A percentile compares a stretch with the other conserved stretches of the same genome.
Evolutionary conservation across 2,329 filamentous ascomycete species (phyloP).

Genomic region (Penicillium paneum): DNA sequence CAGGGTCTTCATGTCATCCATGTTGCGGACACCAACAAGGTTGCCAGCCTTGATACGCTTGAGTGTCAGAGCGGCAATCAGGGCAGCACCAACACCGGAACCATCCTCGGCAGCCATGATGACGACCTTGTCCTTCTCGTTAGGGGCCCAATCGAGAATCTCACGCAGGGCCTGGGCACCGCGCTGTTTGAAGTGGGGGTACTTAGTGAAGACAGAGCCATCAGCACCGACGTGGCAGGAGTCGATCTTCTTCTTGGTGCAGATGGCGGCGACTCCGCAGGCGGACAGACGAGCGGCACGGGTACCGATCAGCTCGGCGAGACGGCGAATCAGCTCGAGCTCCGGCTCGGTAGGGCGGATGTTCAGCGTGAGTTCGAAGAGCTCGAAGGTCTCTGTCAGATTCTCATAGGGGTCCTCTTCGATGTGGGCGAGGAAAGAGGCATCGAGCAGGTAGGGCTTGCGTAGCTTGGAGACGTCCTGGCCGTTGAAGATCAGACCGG

Average conservation of each 20-base stretch:
- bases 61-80: slow-evolving; percentile 75
- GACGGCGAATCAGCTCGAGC: slow-evolving; percentile 81
- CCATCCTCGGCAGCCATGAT: slow-evolving; percentile 91
- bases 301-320: slow-evolving; percentile 91
- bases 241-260: slow-evolving; percentile 89
- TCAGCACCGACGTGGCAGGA: slow-evolving; percentile 93
- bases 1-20: slow-evolving; percentile 37
- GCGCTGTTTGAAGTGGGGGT: slow-evolving; percentile 94
- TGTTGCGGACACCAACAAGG: slow-evolving; percentile 55
- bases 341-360: slow-evolving; percentile 71
- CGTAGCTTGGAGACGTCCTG: slow-evolving; percentile 78
- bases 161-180: slow-evolving; percentile 86
- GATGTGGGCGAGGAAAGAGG: slow-evolving; percentile 87
- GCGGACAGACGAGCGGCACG: slow-evolving; percentile 88
- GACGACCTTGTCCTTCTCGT: slow-evolving; percentile 82
- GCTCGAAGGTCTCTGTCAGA: slow-evolving; percentile 78
- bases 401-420: slow-evolving; percentile 98
- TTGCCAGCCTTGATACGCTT: slow-evolving; percentile 62
- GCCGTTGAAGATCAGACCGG: slow-evolving; percentile 72
- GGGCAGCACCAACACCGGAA: slow-evolving; percentile 90
- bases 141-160: slow-evolving; percentile 89
- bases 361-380: slow-evolving; percentile 73
- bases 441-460: slow-evolving; percentile 84
- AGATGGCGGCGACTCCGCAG: slow-evolving; percentile 93
- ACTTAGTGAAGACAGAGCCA: slow-evolving; percentile 98